Base-by-base conservation (phyloP, 1,284 basidiomycete species). In the Pholiota adiposa region DNA sequence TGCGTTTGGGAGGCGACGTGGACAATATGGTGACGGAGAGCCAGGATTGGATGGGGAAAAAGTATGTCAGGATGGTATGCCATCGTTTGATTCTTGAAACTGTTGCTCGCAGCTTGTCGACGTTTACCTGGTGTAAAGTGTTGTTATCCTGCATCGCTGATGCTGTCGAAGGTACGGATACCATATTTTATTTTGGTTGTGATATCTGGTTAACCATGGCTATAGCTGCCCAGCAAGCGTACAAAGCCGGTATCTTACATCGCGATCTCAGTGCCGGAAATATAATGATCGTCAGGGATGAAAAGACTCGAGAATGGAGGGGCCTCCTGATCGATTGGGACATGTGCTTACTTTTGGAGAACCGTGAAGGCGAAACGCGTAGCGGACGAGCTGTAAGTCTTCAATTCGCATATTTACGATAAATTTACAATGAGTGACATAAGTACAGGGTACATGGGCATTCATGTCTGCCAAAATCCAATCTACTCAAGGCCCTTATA, bases 261-360 rank as follows among this genome's bases (percentile, higher is more conserved):
- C 31, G 50, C 18, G 50, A 51, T 51, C 19, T 51, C 23, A 51
- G 50, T 23, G 34, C 50, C 3, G 21, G 36, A 3, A 51, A 53
- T 16, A 58, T 58, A 44, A 53, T 53, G 57, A 52, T 58, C 6
- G 51, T 48, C 8, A 29, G n/a, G 18, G 41, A 58, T n/a, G 38
- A 38, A n/a, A 16, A 48, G 38, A 58, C 57, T 14, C 8, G 49
- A n/a, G 40, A 53, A 53, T 36, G 38, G 57, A 40, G 33, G 11
- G 57, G 57, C 8, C n/a, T 53, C 31, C 51, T 58, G 18, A 58
- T 58, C 34, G 51, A 58, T 19, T 58, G 57, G 57, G 57, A 53
- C 25, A 58, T 58, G 57, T 27, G 21, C 44, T 31, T 38, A 9
- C 23, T 51, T 16, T 38, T 2, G 19, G 1, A 36, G 21, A 3